These are phyloP conservation scores for Trapa bicornis DNA, from an alignment of 345 rosid species.

Conservation along the genomic window DNA sequence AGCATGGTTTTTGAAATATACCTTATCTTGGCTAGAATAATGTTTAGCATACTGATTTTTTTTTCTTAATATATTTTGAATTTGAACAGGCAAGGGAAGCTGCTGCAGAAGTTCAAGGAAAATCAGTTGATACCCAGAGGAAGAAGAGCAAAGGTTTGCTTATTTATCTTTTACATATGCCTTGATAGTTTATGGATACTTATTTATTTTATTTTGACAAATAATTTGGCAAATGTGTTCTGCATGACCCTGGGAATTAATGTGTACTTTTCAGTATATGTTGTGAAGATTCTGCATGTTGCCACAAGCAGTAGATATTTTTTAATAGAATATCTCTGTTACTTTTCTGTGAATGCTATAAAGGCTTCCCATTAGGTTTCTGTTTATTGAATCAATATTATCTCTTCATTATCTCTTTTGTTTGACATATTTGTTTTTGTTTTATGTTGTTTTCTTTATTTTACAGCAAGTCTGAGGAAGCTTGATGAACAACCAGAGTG, in stretches of 20 bases:
- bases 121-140: constrained; percentile 85
- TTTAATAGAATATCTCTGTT: no score
- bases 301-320: background rate
- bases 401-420: background rate
- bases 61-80: background rate
- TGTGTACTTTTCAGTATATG: background rate
- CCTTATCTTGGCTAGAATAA: constrained; percentile 1
- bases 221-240: background rate
- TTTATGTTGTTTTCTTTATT: background rate
- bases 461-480: constrained; percentile 81
- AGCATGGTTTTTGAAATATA: constrained; percentile 9
- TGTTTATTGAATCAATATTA: background rate
- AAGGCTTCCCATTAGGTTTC: background rate
- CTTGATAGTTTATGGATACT: background rate
- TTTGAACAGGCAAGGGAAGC: constrained; percentile 82
- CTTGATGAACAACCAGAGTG: constrained; percentile 98
- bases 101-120: constrained; percentile 74
- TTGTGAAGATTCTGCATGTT: background rate
- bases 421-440: no score
- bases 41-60: background rate
- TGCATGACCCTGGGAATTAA: background rate
- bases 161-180: background rate
- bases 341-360: background rate
- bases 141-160: constrained; percentile 83
- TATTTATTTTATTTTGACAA: background rate